Percentiles rank a stretch among this genome's conserved stretches.
These are phyloP conservation scores for Cercospora sp. DNA, from an alignment of 2,329 filamentous ascomycete species.

Conservation along the genomic window DNA sequence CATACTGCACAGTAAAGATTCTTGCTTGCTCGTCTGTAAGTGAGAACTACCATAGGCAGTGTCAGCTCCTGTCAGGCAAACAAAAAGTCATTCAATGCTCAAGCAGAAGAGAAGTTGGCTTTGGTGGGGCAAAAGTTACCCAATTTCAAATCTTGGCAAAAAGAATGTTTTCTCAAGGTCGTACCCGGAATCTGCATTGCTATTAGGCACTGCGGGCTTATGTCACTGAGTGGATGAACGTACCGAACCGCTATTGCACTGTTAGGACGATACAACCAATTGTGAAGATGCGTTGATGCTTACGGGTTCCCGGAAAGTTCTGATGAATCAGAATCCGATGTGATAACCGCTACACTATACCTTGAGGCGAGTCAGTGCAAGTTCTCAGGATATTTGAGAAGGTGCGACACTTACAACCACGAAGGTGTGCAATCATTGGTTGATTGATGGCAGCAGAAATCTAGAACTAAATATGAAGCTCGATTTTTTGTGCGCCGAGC, in stretches of 20 bases:
- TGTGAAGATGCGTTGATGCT: not conserved
- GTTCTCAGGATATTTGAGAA: not conserved
- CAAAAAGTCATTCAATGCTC: too few relatives aligned
- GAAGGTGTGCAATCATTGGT: not conserved
- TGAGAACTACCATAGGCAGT: too few relatives aligned
- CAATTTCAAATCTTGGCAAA: not conserved
- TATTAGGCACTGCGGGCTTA: not conserved
- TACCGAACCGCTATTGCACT: not conserved
- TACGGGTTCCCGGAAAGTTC: not conserved
- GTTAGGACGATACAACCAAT: not conserved
- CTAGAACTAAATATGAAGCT: not conserved
- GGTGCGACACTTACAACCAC: not conserved
- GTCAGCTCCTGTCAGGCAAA: too few relatives aligned
- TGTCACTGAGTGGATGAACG: not conserved
- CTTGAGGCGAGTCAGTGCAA: not conserved
- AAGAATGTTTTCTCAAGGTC: not conserved
- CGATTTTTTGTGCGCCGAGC: not conserved
- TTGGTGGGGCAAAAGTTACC: not conserved
- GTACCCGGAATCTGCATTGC: not conserved
- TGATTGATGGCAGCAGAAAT: not conserved
- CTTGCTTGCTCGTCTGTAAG: too few relatives aligned
- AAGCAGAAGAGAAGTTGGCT: not conserved
- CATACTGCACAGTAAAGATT: too few relatives aligned
- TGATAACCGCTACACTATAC: conserved; percentile 5
- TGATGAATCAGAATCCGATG: conserved; percentile 5